Conservation (phyloP, 2,329 filamentous ascomycete genomes). For the Aspergillus versicolor region DNA sequence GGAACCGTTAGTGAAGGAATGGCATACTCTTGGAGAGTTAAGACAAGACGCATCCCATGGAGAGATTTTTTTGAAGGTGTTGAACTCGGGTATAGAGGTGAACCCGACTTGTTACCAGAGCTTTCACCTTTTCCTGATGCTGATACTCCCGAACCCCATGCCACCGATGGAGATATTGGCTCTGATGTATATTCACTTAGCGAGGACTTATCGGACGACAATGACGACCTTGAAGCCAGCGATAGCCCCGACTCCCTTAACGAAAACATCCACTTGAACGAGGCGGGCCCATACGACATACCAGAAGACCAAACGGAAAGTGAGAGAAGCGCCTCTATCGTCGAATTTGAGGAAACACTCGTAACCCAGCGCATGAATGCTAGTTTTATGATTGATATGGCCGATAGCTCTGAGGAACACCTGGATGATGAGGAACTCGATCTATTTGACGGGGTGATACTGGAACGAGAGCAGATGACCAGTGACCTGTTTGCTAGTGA, state of each 20-base stretch:
- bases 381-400: too few species aligned
- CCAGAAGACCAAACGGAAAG: not conserved
- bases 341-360: not conserved
- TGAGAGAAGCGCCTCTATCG: not conserved
- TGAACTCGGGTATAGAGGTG: conserved; percentile 8
- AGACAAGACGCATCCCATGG: conserved; percentile 10
- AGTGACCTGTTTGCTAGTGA: conserved; percentile 2
- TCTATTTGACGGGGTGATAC: not conserved
- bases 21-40: conserved; percentile 22
- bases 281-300: not conserved
- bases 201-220: not conserved
- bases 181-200: not conserved
- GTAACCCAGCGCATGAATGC: not conserved
- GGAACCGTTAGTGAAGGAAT: conserved; percentile 23
- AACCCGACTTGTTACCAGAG: not conserved
- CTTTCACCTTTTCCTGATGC: not conserved
- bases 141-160: not conserved
- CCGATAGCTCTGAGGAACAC: not conserved
- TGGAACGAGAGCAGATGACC: not conserved
- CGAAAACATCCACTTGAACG: not conserved
- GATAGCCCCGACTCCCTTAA: not conserved
- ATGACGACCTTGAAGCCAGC: not conserved
- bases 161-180: not conserved
- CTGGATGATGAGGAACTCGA: not conserved
- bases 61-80: conserved; percentile 17